These are phyloP conservation scores for Cyclostephanos tholiformis DNA, from an alignment of 108 stramenopile genomes.

Conservation along the genomic window DNA sequence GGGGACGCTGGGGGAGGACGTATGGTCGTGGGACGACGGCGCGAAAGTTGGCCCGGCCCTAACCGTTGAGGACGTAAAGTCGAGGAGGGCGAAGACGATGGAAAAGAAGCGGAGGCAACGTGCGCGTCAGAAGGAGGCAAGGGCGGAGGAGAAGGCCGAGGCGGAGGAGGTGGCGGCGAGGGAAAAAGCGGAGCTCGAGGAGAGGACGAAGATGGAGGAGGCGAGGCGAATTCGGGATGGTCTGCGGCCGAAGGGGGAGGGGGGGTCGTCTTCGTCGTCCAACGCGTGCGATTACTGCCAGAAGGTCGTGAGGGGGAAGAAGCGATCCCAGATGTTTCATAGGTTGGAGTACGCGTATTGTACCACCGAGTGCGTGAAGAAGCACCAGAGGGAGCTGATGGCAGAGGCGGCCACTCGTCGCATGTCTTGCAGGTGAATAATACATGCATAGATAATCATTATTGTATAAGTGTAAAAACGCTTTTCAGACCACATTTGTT, in stretches of 20 bases:
- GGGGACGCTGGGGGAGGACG: conserved; percentile 70
- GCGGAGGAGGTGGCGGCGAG: conserved; percentile 38
- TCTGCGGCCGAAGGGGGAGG: conserved; percentile 41
- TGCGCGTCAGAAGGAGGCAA: conserved; percentile 80
- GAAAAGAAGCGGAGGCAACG: conserved; percentile 83
- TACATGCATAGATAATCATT: too few relatives aligned
- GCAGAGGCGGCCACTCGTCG: conserved; percentile 82
- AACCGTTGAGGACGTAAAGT: conserved; percentile 57
- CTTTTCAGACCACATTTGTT: too few relatives aligned
- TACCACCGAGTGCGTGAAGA: conserved; percentile 79
- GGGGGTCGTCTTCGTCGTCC: conserved; percentile 27
- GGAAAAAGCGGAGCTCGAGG: conserved; percentile 30
- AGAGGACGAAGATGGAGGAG: conserved; percentile 47
- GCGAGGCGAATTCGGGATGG: conserved; percentile 54
- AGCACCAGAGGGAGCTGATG: conserved; percentile 89
- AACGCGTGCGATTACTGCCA: conserved; percentile 86
- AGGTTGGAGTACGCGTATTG: conserved; percentile 85
- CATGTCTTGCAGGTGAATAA: conserved; percentile 29
- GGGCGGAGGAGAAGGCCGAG: conserved; percentile 58
- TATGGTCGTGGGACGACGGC: conserved; percentile 70
- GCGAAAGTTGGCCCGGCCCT: conserved; percentile 80
- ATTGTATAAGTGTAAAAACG: too few relatives aligned
- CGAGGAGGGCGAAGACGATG: conserved; percentile 71
- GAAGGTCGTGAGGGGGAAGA: conserved; percentile 58
- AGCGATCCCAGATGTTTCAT: conserved; percentile 72